Evolutionary conservation across 345 rosid species (phyloP).

Genomic region (Citrus glauca): DNA sequence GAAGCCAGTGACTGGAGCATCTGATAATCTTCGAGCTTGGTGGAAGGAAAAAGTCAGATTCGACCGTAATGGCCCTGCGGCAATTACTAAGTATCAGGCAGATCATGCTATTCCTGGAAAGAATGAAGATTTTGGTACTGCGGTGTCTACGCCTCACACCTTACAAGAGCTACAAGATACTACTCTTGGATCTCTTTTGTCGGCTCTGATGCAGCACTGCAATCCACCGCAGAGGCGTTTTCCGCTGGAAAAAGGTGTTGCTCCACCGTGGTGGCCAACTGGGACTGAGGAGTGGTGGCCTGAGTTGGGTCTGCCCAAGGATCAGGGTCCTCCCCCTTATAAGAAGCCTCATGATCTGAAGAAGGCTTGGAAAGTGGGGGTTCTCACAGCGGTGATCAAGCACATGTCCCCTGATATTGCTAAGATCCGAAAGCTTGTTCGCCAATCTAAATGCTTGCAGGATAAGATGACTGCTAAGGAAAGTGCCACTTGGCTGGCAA

Average conservation of each 20-base stretch:
- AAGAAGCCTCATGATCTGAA: conserved; percentile 87
- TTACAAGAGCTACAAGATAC: conserved; percentile 79
- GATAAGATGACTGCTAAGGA: conserved; percentile 94
- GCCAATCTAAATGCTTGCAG: conserved; percentile 81
- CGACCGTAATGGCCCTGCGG: conserved; percentile 82
- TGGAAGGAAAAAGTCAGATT: conserved; percentile 90
- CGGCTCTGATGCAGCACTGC: conserved; percentile 84
- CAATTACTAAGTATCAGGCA: conserved; percentile 56
- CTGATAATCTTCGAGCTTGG: conserved; percentile 81
- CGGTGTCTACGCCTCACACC: conserved; percentile 49
- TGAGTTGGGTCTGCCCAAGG: conserved; percentile 50
- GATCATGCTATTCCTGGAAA: conserved; percentile 45
- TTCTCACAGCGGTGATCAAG: conserved; percentile 74
- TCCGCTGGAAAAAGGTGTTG: conserved; percentile 78
- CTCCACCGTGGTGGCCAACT: conserved; percentile 89
- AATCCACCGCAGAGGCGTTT: conserved; percentile 81
- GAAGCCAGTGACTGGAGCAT: conserved; percentile 79
- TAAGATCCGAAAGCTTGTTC: conserved; percentile 76
- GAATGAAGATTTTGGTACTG: conserved; percentile 26
- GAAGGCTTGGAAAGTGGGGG: conserved; percentile 83
- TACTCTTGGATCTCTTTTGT: conserved; percentile 75
- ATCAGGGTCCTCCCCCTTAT: conserved; percentile 72
- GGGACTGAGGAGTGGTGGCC: conserved; percentile 86
- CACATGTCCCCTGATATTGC: conserved; percentile 78
- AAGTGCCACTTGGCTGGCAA: conserved; percentile 78